Evolutionary conservation across 2,329 filamentous ascomycete species (phyloP), one percentile per base, ranked within the genome.

Genomic region (Aspergillus eucalypticola): DNA sequence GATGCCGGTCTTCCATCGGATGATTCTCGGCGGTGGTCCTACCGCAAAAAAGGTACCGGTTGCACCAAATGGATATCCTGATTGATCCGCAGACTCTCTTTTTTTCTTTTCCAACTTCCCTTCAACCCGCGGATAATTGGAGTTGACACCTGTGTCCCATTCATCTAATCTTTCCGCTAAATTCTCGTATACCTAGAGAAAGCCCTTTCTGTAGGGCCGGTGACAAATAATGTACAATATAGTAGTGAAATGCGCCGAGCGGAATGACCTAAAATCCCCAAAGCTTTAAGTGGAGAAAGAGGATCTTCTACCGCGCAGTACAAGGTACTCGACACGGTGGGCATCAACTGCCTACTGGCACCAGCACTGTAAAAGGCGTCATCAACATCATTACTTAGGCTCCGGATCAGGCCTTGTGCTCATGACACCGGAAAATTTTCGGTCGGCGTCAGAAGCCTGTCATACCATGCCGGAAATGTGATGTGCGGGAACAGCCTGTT

Each of bases 21-120:
- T 50, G 46, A 50, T 50, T 50, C 25, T 50, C 46, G 46, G 46
- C 46, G 46, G 25, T 27, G 13, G 46, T 50, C n/a, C 27, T 50
- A 32, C 46, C 25, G 46, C 46, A 15, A 49, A 6, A 35, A 35
- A 21, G 17, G 17, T 50, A 27, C 15, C 8, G 25, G 46, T 50
- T 29, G 46, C 46, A 50, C 46, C n/a, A 3, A 13, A 32, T 32
- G 32, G 15, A 35, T 35, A 35, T 35, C 32, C 32, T 35, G 32
- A 35, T 35, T 35, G 32, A 35, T 10, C 25, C 3, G 25, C 25
- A 32, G n/a, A 8, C 46, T 25, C 8, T 13, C 25, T n/a, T 32
- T 49, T 49, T 10, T 29, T 3, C 27, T 49, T 10, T 29, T 3
- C 27, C 27, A 32, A 32, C 46, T 27, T 29, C 25, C 25, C 5